phyloP scores from a whole-genome alignment of 2,329 filamentous ascomycete species.

The Elsinoe necatrix region DNA sequence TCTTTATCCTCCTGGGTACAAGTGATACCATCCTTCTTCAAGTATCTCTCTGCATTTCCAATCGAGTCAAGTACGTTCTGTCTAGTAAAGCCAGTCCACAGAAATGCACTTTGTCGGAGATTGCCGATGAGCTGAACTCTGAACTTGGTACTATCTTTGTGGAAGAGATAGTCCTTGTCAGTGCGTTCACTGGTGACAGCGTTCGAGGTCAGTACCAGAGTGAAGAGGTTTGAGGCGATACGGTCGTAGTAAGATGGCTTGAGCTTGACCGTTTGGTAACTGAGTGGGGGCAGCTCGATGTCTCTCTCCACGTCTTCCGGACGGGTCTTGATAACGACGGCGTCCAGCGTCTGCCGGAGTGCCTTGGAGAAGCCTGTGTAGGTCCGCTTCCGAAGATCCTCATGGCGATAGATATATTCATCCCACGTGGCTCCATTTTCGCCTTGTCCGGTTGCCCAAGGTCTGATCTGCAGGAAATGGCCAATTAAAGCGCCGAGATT shows the following conservation, averaged over 20 bases:
- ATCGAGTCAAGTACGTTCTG: slow-evolving; percentile 57
- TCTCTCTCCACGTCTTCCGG: slow-evolving; percentile 59
- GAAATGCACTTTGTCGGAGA: slow-evolving; percentile 75
- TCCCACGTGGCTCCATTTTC: slow-evolving; percentile 62
- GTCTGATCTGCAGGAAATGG: slow-evolving; percentile 65
- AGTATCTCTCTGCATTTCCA: slow-evolving; percentile 58
- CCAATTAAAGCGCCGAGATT: slow-evolving; percentile 56
- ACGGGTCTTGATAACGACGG: slow-evolving; percentile 72
- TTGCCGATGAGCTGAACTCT: slow-evolving; percentile 66
- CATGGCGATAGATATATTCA: slow-evolving; percentile 54
- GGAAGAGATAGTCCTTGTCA: slow-evolving; percentile 83
- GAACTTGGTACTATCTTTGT: slow-evolving; percentile 60
- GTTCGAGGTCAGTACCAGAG: slow-evolving; percentile 76
- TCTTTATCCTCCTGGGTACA: slow-evolving; percentile 54
- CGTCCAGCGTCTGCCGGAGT: slow-evolving; percentile 62
- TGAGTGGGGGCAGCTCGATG: slow-evolving; percentile 59
- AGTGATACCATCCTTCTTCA: slow-evolving; percentile 51
- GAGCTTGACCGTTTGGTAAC: slow-evolving; percentile 63
- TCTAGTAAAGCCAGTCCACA: slow-evolving; percentile 66
- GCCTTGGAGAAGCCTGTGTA: slow-evolving; percentile 47
- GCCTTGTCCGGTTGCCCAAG: slow-evolving; percentile 57
- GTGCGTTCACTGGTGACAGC: slow-evolving; percentile 77
- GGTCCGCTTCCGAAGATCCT: slow-evolving; percentile 44
- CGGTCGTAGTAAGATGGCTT: slow-evolving; percentile 80
- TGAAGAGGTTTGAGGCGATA: slow-evolving; percentile 73